These are phyloP conservation scores for Phytophthora cryptogea DNA, from an alignment of 352 stramenopile species.

Conservation along the genomic window DNA sequence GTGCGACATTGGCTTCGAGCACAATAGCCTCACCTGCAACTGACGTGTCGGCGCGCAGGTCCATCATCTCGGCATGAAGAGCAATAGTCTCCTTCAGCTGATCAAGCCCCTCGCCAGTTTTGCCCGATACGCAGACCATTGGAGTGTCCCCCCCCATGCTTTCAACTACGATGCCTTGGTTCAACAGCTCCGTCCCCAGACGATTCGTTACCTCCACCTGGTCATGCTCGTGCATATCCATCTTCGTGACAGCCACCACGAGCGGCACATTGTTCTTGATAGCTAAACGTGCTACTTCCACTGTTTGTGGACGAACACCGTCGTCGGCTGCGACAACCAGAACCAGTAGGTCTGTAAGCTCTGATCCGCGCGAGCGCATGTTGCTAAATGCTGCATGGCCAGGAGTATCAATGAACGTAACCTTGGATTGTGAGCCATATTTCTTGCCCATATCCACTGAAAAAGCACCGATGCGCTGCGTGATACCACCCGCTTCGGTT, in stretches of 20 bases:
- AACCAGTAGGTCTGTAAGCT: constrained; percentile 98
- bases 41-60: constrained; percentile 93
- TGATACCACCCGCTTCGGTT: constrained; percentile 99
- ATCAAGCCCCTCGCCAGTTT: constrained; percentile 94
- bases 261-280: constrained; percentile 95
- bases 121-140: constrained; percentile 96
- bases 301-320: constrained; percentile 97
- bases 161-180: constrained; percentile 94
- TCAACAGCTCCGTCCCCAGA: constrained; percentile 89
- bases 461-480: constrained; percentile 98
- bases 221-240: constrained; percentile 90
- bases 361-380: constrained; percentile 96
- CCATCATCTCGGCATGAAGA: constrained; percentile 95
- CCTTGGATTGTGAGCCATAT: constrained; percentile 56
- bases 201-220: constrained; percentile 64
- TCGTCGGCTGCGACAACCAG: constrained; percentile 99
- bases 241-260: constrained; percentile 98
- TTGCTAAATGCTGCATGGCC: constrained; percentile 98
- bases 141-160: constrained; percentile 94
- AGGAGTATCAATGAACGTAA: constrained; percentile 99
- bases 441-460: constrained; percentile 93
- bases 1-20: constrained; percentile 95
- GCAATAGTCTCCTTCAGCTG: constrained; percentile 97
- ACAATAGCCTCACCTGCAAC: constrained; percentile 93
- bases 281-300: constrained; percentile 95